Conservation (phyloP, 2,329 filamentous ascomycete genomes). For the Cadophora gregata region DNA sequence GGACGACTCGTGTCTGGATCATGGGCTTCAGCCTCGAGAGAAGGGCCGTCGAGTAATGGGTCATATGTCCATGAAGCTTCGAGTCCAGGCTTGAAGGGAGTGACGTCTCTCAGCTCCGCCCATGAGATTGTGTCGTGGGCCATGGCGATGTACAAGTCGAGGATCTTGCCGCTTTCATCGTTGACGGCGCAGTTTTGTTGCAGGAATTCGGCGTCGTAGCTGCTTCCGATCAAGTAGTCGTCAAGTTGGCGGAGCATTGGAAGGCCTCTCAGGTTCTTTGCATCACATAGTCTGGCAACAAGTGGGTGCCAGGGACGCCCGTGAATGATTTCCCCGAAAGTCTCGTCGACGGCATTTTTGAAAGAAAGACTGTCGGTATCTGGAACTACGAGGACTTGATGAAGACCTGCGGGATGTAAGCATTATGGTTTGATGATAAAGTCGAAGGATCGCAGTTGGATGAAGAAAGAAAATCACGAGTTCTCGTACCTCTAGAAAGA, state of each 20-base stretch:
- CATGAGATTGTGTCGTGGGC: constrained; percentile 60
- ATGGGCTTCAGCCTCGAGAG: constrained; percentile 36
- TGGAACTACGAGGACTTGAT: constrained; percentile 60
- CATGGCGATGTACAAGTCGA: constrained; percentile 66
- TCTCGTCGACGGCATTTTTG: constrained; percentile 52
- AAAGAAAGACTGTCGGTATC: constrained; percentile 58
- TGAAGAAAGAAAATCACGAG: neutral
- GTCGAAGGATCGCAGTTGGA: neutral
- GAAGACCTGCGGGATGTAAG: constrained; percentile 48
- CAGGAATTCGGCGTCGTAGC: constrained; percentile 59
- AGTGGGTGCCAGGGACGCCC: constrained; percentile 62
- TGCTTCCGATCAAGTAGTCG: constrained; percentile 47
- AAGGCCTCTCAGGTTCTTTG: constrained; percentile 58
- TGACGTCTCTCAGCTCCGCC: constrained; percentile 53
- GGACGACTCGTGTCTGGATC: constrained; percentile 36
- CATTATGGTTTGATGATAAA: neutral
- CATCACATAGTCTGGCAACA: constrained; percentile 64
- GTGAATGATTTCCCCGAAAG: constrained; percentile 57
- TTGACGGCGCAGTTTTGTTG: constrained; percentile 60
- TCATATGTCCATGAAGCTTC: constrained; percentile 62
- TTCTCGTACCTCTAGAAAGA: constrained; percentile 54
- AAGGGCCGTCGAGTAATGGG: constrained; percentile 52
- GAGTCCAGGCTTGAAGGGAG: constrained; percentile 57
- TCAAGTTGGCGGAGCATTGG: constrained; percentile 65
- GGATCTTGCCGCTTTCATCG: constrained; percentile 59